Conservation (phyloP, 2,329 filamentous ascomycete species). For the Colletotrichum chlorophyti region DNA sequence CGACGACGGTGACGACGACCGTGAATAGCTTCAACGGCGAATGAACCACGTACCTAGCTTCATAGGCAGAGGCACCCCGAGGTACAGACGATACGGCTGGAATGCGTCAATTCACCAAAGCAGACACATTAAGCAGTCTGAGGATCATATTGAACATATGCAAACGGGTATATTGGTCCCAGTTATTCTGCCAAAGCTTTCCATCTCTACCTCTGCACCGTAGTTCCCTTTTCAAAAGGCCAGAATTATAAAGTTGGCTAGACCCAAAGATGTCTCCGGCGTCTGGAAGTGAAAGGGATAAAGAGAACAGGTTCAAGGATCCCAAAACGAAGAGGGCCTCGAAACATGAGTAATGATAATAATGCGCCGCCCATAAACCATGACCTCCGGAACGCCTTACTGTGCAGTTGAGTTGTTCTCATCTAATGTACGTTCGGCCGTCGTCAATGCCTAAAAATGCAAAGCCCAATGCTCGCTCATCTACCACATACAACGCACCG, state of each 20-base stretch:
- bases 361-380: conserved; percentile 17
- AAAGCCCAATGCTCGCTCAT: not conserved
- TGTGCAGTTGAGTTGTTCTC: conserved; percentile 12
- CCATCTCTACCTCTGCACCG: not conserved
- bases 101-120: not conserved
- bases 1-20: too few species aligned
- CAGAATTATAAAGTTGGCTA: conserved; percentile 6
- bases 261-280: not conserved
- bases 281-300: not conserved
- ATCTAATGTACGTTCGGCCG: conserved; percentile 15
- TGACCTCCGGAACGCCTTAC: conserved; percentile 22
- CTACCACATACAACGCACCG: not conserved
- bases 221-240: not conserved
- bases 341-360: not conserved
- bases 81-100: too few species aligned
- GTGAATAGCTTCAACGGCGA: too few species aligned
- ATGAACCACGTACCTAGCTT: too few species aligned
- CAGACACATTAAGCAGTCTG: not conserved
- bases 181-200: not conserved
- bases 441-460: conserved; percentile 8
- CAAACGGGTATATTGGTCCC: conserved; percentile 12
- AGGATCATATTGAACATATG: not conserved
- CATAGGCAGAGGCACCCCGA: too few species aligned
- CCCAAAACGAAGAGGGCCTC: not conserved
- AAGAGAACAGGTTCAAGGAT: not conserved